Evolutionary conservation across 192 early-diverging fungal species (phyloP), one percentile per base, ranked within the genome.

Genomic region (Borealophlyctis nickersoniae): DNA sequence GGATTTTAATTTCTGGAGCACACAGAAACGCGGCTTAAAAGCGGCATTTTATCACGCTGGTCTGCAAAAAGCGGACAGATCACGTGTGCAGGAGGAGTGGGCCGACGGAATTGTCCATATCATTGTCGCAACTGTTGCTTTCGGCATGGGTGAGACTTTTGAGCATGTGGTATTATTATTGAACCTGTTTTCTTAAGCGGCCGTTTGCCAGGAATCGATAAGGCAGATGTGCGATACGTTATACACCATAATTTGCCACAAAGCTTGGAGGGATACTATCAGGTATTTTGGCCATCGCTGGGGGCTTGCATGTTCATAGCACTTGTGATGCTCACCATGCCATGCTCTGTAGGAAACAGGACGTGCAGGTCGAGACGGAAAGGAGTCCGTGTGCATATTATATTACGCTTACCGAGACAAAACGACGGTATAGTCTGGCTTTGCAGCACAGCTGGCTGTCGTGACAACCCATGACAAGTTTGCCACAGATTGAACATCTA

Each of bases 101-200:
- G 91, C 89, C 58, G 65, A 54, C 5, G 89, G 88, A 36, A 62
- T 74, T 22, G 61, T 89, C 0, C 76, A 90, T 49, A 84, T 98
- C 31, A 94, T 99, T 71, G 91, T 95, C 0, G 96, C 95, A 0
- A 99, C 96, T 0, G 81, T 98, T 24, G 96, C 96, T 0, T 99
- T 99, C 78, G 95, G 96, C 7, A 95, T 98, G 94, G 96, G 93
- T 72, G 32, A 22, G 73, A 24, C 33, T 16, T n/a, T 33, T 1
- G n/a, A 13, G 39, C 19, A 45, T 45, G 9, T 19, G 39, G 19
- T 19, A 45, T 45, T 45, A 19, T 45, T 45, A 13, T 45, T 45
- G 39, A n/a, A n/a, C n/a, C n/a, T n/a, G n/a, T 7, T 45, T 45
- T 45, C 19, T 45, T 45, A 45, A 13, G 39, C 39, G 39, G 19